These are phyloP conservation scores for Phytophthora litchii DNA, from an alignment of 352 stramenopile species.

Conservation along the genomic window DNA sequence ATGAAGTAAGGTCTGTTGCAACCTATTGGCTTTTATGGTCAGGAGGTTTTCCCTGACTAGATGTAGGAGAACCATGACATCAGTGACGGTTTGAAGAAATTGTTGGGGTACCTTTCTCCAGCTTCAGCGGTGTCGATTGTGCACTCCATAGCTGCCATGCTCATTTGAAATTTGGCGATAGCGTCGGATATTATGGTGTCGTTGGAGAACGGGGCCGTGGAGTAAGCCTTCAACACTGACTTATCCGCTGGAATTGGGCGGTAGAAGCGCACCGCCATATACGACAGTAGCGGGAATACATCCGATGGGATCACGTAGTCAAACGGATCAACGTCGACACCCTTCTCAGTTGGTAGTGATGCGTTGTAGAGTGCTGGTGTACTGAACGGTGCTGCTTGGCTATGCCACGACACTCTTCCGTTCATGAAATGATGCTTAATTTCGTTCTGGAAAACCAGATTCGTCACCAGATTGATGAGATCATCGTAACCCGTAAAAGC, in stretches of 20 bases:
- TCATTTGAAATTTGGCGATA: constrained; percentile 30
- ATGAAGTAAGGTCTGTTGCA: too few relatives aligned
- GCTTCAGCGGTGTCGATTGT: constrained; percentile 76
- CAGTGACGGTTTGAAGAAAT: constrained; percentile 29
- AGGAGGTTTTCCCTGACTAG: constrained; percentile 1
- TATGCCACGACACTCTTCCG: constrained; percentile 40
- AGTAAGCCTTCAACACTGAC: constrained; percentile 30
- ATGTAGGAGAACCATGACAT: constrained; percentile 40
- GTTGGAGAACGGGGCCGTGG: constrained; percentile 24
- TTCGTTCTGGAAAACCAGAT: constrained; percentile 38
- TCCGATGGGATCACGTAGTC: constrained; percentile 55
- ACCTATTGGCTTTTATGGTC: too few relatives aligned
- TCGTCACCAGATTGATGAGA: constrained; percentile 35
- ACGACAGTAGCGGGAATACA: constrained; percentile 28
- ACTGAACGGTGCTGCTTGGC: constrained; percentile 29
- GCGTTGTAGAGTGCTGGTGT: constrained; percentile 35
- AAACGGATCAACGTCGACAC: constrained; percentile 27
- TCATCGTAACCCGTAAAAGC: constrained; percentile 20
- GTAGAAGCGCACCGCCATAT: constrained; percentile 29
- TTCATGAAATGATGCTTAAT: constrained; percentile 57
- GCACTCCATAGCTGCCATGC: constrained; percentile 26
- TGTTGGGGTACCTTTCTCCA: constrained; percentile 83
- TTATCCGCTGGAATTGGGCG: constrained; percentile 19
- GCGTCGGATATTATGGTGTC: constrained; percentile 18
- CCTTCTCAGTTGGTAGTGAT: constrained; percentile 30